phyloP scores from a whole-genome alignment of 768 basidiomycete genomes.

The Leccinum boreale region DNA sequence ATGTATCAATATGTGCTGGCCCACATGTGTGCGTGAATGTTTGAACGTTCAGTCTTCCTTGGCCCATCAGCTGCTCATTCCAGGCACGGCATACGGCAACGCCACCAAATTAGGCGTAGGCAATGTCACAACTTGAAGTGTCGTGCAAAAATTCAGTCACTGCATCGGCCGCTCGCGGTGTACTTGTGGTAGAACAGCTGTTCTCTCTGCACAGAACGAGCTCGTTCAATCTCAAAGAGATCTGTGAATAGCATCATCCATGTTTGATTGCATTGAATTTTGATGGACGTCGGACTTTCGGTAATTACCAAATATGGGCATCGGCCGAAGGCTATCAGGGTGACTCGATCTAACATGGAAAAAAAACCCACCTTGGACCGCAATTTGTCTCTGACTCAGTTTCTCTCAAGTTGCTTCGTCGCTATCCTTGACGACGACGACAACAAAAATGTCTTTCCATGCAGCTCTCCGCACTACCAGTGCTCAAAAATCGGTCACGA shows the following conservation, averaged over 20 bases:
- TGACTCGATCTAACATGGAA: conserved; percentile 21
- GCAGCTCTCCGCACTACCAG: conserved; percentile 41
- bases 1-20: background rate
- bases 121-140: background rate
- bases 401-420: conserved; percentile 7
- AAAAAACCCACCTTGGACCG: background rate
- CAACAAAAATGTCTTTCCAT: conserved; percentile 39
- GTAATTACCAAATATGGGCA: conserved; percentile 10
- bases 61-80: background rate
- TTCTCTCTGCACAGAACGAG: too few species aligned
- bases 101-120: background rate
- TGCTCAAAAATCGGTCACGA: conserved; percentile 35
- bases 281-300: conserved; percentile 22
- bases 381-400: conserved; percentile 8
- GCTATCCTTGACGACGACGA: conserved; percentile 17
- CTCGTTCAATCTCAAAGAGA: background rate
- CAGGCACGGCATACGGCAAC: too few species aligned
- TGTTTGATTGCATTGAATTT: background rate
- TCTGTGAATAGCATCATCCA: too few species aligned
- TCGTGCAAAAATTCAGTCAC: background rate
- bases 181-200: too few species aligned
- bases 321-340: conserved; percentile 26
- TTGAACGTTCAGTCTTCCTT: background rate
- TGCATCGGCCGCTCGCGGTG: background rate
- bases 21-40: background rate